These are phyloP conservation scores for Suhomyces ambrosiae DNA, from an alignment of 1,139 yeast genomes.

Conservation along the genomic window DNA sequence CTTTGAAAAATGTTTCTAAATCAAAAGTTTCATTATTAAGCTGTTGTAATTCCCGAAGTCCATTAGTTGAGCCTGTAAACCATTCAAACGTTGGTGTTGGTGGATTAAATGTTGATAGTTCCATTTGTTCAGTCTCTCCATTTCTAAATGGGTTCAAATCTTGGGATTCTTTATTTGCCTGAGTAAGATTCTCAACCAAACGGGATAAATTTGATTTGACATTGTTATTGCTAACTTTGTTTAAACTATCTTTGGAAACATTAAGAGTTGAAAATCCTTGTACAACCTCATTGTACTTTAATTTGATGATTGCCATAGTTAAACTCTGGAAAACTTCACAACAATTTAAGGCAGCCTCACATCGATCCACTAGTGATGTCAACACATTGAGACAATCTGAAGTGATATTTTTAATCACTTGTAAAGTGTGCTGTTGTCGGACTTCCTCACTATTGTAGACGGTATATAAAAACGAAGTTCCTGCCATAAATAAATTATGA, in stretches of 20 bases:
- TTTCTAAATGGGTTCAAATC: conserved; percentile 7
- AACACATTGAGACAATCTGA: conserved; percentile 62
- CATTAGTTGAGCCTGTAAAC: conserved; percentile 18
- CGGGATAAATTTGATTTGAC: conserved; percentile 42
- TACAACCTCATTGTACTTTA: conserved; percentile 53
- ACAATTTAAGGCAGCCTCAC: conserved; percentile 79
- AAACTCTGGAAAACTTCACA: conserved; percentile 71
- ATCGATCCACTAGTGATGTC: conserved; percentile 61
- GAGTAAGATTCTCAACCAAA: conserved; percentile 32
- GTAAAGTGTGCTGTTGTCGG: conserved; percentile 47
- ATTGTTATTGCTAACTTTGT: conserved; percentile 34
- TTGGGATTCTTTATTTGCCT: conserved; percentile 4
- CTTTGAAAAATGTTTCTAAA: conserved; percentile 47
- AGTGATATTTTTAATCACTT: conserved; percentile 57
- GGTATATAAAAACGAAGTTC: conserved; percentile 78
- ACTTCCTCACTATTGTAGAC: conserved; percentile 66
- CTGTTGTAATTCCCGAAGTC: neutral
- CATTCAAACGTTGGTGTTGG: conserved; percentile 33
- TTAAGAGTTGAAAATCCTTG: conserved; percentile 23
- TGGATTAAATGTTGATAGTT: neutral
- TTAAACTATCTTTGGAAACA: conserved; percentile 21
- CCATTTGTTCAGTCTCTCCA: no score
- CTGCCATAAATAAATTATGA: conserved; percentile 86
- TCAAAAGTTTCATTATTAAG: conserved; percentile 22
- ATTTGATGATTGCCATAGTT: conserved; percentile 68